Evolutionary conservation across 2,329 filamentous ascomycete species (phyloP).

Genomic region (Bimuria novae-zelandiae): DNA sequence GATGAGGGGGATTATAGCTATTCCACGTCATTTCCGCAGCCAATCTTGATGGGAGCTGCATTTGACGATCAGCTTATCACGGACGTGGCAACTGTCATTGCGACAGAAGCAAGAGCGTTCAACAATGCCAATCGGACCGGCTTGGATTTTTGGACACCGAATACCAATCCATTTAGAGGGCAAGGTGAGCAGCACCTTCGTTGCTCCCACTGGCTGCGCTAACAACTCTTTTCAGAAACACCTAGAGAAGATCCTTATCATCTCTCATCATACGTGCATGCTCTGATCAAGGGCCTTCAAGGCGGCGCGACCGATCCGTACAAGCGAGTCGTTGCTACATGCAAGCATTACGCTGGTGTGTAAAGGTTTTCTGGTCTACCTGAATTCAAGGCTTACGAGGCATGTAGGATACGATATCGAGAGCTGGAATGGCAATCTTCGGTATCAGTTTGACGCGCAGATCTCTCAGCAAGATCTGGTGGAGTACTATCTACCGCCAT

Average conservation of each 20-base stretch:
- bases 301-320: slow-evolving; percentile 43
- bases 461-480: slow-evolving; percentile 66
- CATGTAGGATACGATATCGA: slow-evolving; percentile 32
- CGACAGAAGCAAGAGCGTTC: slow-evolving; percentile 68
- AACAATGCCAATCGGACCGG: slow-evolving; percentile 63
- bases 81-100: slow-evolving; percentile 60
- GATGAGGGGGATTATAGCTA: slow-evolving; percentile 60
- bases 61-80: slow-evolving; percentile 67
- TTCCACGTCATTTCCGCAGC: slow-evolving; percentile 69
- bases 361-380: too few species aligned
- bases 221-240: slow-evolving; percentile 48
- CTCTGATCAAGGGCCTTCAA: slow-evolving; percentile 60
- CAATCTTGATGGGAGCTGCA: slow-evolving; percentile 65
- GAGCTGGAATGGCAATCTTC: slow-evolving; percentile 34
- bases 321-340: slow-evolving; percentile 35
- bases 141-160: slow-evolving; percentile 65
- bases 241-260: slow-evolving; percentile 63
- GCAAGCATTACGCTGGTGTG: slow-evolving; percentile 48
- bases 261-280: slow-evolving; percentile 57
- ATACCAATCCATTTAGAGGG: slow-evolving; percentile 50
- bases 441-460: slow-evolving; percentile 60
- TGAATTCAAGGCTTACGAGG: not conserved
- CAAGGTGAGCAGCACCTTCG: not conserved
- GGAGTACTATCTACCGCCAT: slow-evolving; percentile 71
- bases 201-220: not conserved